These are phyloP conservation scores for Chlorella sp. DNA, from an alignment of 139 green algal species.

Conservation along the genomic window DNA sequence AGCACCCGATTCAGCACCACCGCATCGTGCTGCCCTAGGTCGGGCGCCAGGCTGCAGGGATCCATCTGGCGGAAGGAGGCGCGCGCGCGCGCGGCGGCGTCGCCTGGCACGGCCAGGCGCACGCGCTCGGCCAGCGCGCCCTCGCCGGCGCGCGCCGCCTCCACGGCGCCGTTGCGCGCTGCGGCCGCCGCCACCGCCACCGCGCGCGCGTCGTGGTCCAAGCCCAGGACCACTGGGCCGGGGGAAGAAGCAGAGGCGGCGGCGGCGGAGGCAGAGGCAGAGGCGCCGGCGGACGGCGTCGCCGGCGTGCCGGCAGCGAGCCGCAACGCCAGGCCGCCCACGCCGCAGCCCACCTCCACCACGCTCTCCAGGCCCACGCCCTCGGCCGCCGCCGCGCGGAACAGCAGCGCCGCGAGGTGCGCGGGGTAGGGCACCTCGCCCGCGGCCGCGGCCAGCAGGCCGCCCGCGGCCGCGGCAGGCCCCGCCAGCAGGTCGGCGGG, in stretches of 20 bases:
- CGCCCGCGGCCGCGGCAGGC: not conserved
- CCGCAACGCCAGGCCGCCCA: conserved; percentile 64
- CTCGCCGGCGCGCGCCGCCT: conserved; percentile 14
- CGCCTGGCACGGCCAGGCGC: conserved; percentile 6
- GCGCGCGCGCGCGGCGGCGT: not conserved
- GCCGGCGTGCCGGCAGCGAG: conserved; percentile 44
- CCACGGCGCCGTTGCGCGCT: not conserved
- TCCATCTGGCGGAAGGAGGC: conserved; percentile 47
- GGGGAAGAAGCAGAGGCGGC: too few species aligned
- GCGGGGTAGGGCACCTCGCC: too few species aligned
- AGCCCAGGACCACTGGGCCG: conserved; percentile 65
- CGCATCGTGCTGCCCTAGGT: conserved; percentile 35
- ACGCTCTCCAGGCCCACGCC: conserved; percentile 22
- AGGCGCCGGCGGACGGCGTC: too few species aligned
- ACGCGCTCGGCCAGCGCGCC: conserved; percentile 14
- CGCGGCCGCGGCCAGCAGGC: conserved; percentile 1
- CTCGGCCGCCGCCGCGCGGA: not conserved
- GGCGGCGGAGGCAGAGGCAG: too few species aligned
- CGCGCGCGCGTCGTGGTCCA: conserved; percentile 49
- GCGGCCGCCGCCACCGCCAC: conserved; percentile 14
- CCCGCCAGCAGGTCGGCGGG: conserved; percentile 11
- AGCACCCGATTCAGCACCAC: conserved; percentile 41
- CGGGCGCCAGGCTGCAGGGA: conserved; percentile 26
- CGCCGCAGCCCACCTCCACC: conserved; percentile 72
- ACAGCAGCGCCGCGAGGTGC: not conserved